Base-by-base conservation (phyloP, 148 eudicot species). In the Polygonum maritimum region DNA sequence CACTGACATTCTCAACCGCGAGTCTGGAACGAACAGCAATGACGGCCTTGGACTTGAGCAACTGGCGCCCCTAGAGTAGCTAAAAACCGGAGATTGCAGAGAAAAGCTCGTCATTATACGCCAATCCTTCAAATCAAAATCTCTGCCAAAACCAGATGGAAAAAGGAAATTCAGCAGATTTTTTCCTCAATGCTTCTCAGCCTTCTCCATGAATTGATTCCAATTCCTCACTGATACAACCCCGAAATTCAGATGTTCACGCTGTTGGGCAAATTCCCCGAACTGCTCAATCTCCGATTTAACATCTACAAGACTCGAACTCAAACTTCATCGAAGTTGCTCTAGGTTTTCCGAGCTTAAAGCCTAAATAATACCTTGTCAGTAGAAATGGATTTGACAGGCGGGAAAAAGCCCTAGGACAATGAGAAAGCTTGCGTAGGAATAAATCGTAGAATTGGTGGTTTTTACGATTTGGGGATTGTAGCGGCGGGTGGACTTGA, bases 11-110 rank as follows among this genome's bases (percentile, higher is more conserved):
- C 81, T 70, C 41, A 76, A 74, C 73, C 65, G 79, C 18, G 73
- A 57, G 65, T 57, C 71, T 13, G 65, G 74, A 75, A 67, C 63
- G 18, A 62, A 41, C 33, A 80, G 67, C 21, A 73, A 21, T 58
- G 75, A 48, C 0, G 79, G 78, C 65, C 76, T 83, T 11, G 79
- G 78, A 54, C 76, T 83, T 11, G 78, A 52, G 18, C 55, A 76
- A 9, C 54, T 49, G 49, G 58, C 63, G 75, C 72, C 76, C 75
- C 78, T 80, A 22, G 78, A 48, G 69, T 74, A 77, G 15, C 79
- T 76, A 7, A 81, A 69, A 76, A 67, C 78, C 36, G 51, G 75
- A 44, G 83, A 74, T 51, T 81, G 74, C 57, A 81, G 39, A 10
- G 78, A 41, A 13, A 81, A 69, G 31, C 78, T 76, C 83, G 69